These are phyloP conservation scores for Fusarium graminum DNA, from an alignment of 2,329 filamentous ascomycete genomes.

Conservation along the genomic window DNA sequence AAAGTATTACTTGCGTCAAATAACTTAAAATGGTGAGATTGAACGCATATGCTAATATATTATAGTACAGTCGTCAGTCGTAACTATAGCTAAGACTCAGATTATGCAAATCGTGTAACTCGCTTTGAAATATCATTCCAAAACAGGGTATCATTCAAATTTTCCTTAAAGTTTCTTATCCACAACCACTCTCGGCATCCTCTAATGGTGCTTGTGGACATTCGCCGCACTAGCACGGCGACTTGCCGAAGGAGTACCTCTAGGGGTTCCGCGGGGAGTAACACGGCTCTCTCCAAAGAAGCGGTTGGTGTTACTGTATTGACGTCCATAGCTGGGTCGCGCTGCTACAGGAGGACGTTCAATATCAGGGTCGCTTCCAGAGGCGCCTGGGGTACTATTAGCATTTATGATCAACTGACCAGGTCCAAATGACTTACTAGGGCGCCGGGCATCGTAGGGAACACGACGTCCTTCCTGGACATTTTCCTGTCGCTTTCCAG, in stretches of 20 bases:
- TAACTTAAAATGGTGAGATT: no score
- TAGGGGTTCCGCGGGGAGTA: conserved; percentile 55
- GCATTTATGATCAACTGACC: neutral
- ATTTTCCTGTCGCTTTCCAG: conserved; percentile 56
- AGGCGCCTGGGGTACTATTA: conserved; percentile 44
- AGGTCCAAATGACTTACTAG: conserved; percentile 45
- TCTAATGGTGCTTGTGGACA: conserved; percentile 7
- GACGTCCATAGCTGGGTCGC: conserved; percentile 43
- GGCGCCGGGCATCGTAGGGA: conserved; percentile 42
- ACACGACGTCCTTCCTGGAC: conserved; percentile 49
- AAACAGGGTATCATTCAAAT: conserved; percentile 22
- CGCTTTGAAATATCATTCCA: neutral
- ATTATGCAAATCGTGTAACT: neutral
- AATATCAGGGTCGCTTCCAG: conserved; percentile 18
- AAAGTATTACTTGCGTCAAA: no score
- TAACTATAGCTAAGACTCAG: neutral
- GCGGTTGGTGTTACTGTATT: conserved; percentile 57
- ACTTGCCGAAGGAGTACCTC: conserved; percentile 56
- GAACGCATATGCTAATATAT: no score
- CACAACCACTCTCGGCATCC: neutral
- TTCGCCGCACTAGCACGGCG: conserved; percentile 36
- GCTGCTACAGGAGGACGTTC: conserved; percentile 32
- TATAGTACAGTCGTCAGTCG: neutral
- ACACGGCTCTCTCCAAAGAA: conserved; percentile 59
- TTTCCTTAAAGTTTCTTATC: neutral